Conservation (phyloP, 2,329 filamentous ascomycete genomes). For the Thermothelomyces thermophilus region DNA sequence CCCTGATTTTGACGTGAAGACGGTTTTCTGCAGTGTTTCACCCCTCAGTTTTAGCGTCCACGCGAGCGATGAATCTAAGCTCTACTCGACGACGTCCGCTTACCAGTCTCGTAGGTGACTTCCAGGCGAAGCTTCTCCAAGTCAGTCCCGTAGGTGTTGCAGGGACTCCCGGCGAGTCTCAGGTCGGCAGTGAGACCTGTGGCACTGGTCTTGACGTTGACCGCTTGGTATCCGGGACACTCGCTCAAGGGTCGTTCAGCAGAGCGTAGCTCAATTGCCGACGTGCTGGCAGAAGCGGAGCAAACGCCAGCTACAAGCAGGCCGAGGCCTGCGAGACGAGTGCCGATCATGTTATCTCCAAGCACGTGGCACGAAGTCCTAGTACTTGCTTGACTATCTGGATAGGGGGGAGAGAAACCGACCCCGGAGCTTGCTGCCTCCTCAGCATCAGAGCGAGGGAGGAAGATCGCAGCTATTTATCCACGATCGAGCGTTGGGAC, state of each 20-base stretch:
- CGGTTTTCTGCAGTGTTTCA: conserved; percentile 44
- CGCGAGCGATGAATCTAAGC: neutral
- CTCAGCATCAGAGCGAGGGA: neutral
- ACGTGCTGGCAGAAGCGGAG: conserved; percentile 14
- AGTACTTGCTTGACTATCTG: too few relatives aligned
- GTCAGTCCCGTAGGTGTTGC: conserved; percentile 65
- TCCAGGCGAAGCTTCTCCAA: conserved; percentile 54
- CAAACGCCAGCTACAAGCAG: conserved; percentile 15
- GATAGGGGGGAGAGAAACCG: conserved; percentile 1
- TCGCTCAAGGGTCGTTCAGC: conserved; percentile 27
- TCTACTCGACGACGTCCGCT: conserved; percentile 2
- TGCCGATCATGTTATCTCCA: conserved; percentile 15
- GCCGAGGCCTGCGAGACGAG: conserved; percentile 17
- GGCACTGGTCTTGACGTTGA: conserved; percentile 44
- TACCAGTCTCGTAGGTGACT: conserved; percentile 57
- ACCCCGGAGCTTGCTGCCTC: neutral
- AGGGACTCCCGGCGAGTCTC: conserved; percentile 54
- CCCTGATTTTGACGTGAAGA: conserved; percentile 70
- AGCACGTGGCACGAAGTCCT: neutral
- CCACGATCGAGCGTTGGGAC: neutral
- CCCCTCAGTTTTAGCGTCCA: neutral
- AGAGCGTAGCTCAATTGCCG: conserved; percentile 16
- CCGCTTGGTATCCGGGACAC: conserved; percentile 57
- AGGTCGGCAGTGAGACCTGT: conserved; percentile 56
- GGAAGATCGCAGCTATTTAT: conserved; percentile 8